phyloP scores from a whole-genome alignment of 2,329 filamentous ascomycete genomes.

The Colletotrichum lentis region DNA sequence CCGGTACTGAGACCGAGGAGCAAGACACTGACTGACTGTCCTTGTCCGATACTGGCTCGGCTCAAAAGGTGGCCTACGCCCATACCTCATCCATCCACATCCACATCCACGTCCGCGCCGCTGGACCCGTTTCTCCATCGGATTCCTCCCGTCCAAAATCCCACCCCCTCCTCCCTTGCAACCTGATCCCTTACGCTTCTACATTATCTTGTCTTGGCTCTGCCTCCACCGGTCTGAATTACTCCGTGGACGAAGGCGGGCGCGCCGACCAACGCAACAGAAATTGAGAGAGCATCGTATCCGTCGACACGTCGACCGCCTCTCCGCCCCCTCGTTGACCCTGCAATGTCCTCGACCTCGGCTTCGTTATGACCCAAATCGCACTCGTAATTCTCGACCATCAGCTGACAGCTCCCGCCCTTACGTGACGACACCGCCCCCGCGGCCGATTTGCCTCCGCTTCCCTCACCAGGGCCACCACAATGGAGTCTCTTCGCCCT shows the following conservation, averaged over 20 bases:
- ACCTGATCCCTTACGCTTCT: not conserved
- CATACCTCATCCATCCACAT: not conserved
- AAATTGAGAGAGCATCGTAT: conserved; percentile 11
- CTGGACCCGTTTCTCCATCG: conserved; percentile 24
- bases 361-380: conserved; percentile 33
- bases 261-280: conserved; percentile 28
- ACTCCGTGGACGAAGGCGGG: not conserved
- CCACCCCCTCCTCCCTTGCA: not conserved
- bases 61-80: conserved; percentile 20
- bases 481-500: conserved; percentile 40
- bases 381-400: conserved; percentile 7
- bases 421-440: conserved; percentile 23
- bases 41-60: conserved; percentile 5
- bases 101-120: conserved; percentile 5
- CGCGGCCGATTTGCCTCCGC: not conserved
- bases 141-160: conserved; percentile 27
- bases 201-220: not conserved
- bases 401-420: conserved; percentile 11
- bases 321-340: not conserved
- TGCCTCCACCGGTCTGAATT: conserved; percentile 1
- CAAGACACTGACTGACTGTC: conserved; percentile 26
- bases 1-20: conserved; percentile 21
- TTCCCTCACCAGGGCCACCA: conserved; percentile 15
- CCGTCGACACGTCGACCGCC: conserved; percentile 3
- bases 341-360: conserved; percentile 27